Evolutionary conservation across 2,329 filamentous ascomycete species (phyloP).

Genomic region (Phyllosticta paracitricarpa): DNA sequence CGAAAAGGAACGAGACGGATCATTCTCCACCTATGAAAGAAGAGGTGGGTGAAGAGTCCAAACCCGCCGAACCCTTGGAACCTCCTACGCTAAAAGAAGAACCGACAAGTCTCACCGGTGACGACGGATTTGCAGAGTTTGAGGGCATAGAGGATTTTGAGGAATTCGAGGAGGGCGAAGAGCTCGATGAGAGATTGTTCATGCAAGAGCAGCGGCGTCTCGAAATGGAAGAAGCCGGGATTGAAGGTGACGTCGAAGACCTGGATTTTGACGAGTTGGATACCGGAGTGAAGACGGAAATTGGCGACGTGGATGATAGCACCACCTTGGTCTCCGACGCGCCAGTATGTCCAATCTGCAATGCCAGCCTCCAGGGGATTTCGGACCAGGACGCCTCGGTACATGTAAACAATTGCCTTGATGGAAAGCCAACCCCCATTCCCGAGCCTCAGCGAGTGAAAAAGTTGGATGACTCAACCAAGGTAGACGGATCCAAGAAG

Average conservation of each 20-base stretch:
- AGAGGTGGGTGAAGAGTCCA: slow-evolving; percentile 5
- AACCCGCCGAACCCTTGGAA: not conserved
- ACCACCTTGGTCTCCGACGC: slow-evolving; percentile 14
- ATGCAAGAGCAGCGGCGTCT: slow-evolving; percentile 60
- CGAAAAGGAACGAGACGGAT: not conserved
- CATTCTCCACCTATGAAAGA: not conserved
- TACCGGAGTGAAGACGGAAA: slow-evolving; percentile 15
- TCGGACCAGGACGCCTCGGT: slow-evolving; percentile 56
- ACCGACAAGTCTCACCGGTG: slow-evolving; percentile 34
- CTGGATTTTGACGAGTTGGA: slow-evolving; percentile 39
- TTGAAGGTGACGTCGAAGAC: slow-evolving; percentile 39
- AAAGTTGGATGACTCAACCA: slow-evolving; percentile 6
- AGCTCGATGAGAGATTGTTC: slow-evolving; percentile 47
- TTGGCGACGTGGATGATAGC: slow-evolving; percentile 1
- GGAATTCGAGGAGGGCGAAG: slow-evolving; percentile 46
- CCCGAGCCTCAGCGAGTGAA: slow-evolving; percentile 19
- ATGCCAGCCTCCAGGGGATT: slow-evolving; percentile 47
- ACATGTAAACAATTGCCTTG: slow-evolving; percentile 89
- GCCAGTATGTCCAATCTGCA: slow-evolving; percentile 67
- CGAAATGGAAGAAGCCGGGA: slow-evolving; percentile 41
- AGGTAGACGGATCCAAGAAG: slow-evolving; percentile 35
- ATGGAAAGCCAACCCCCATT: slow-evolving; percentile 62
- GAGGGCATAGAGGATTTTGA: slow-evolving; percentile 46
- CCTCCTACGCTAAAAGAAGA: slow-evolving; percentile 32
- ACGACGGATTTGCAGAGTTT: slow-evolving; percentile 41